Conservation (phyloP, 495 filamentous ascomycete species). For the Penicillium verhagenii region DNA sequence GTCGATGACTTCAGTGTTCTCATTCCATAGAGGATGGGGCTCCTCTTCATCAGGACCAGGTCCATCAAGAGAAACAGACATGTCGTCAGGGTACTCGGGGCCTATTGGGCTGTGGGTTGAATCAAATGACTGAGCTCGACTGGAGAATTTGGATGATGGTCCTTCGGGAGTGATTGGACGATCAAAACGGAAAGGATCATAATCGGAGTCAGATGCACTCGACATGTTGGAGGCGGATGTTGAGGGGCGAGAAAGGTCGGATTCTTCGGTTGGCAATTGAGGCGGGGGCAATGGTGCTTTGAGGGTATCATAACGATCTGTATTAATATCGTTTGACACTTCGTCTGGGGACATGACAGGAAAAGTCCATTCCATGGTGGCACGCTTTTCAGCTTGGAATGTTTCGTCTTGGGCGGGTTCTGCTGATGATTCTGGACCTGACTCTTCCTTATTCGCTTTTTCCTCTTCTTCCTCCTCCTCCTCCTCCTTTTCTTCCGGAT, state of each 20-base stretch:
- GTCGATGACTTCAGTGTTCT: constrained; percentile 6
- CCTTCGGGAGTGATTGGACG: constrained; percentile 32
- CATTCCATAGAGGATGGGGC: constrained; percentile 20
- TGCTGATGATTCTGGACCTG: constrained; percentile 1
- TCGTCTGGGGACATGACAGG: constrained; percentile 40
- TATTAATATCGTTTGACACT: constrained; percentile 5
- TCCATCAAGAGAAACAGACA: constrained; percentile 31
- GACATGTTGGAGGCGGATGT: constrained; percentile 40
- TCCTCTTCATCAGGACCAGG: constrained; percentile 46
- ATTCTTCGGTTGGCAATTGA: constrained; percentile 22
- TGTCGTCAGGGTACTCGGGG: not conserved
- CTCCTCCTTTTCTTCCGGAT: constrained; percentile 24
- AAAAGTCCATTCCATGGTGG: constrained; percentile 49
- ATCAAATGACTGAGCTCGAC: constrained; percentile 20
- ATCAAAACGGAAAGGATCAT: constrained; percentile 49
- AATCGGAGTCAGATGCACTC: constrained; percentile 40
- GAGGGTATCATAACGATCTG: constrained; percentile 34
- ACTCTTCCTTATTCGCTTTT: too few species aligned
- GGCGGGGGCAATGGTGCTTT: constrained; percentile 28
- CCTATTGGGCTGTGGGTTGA: not conserved
- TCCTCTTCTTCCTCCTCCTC: constrained; percentile 8
- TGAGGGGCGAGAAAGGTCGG: constrained; percentile 37
- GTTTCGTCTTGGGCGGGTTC: constrained; percentile 22
- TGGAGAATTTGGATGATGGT: not conserved
- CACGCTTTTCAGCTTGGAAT: constrained; percentile 32